Conservation (phyloP, 345 rosid genomes). For the Eucalyptus regnans region DNA sequence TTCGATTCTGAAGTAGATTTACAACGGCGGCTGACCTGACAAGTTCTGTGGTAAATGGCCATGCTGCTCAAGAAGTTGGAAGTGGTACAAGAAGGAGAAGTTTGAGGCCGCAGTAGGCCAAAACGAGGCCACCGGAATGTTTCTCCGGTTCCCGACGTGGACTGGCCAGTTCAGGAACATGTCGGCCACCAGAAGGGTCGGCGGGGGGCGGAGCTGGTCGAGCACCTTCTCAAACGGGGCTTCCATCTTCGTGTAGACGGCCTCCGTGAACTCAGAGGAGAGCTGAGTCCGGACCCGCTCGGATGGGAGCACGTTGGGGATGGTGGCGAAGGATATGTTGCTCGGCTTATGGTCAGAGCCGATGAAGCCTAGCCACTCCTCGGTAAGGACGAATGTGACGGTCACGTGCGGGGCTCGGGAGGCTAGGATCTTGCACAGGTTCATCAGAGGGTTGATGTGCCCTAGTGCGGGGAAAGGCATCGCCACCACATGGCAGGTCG, state of each 20-base stretch:
- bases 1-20: background rate
- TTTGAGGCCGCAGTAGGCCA: conserved; percentile 25
- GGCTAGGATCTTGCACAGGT: conserved; percentile 11
- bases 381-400: conserved; percentile 13
- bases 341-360: background rate
- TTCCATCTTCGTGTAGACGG: conserved; percentile 16
- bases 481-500: conserved; percentile 1
- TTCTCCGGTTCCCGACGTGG: conserved; percentile 13
- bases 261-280: background rate
- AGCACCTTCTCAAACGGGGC: conserved; percentile 2
- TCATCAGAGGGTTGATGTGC: conserved; percentile 27
- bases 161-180: conserved; percentile 15
- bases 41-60: conserved; percentile 5
- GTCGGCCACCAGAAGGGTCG: conserved; percentile 18
- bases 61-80: conserved; percentile 4
- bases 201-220: conserved; percentile 3
- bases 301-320: conserved; percentile 16
- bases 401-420: background rate
- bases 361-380: conserved; percentile 15
- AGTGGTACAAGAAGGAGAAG: conserved; percentile 13
- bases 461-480: conserved; percentile 20
- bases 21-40: conserved; percentile 2
- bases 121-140: conserved; percentile 40
- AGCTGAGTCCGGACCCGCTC: conserved; percentile 6
- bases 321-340: background rate